Conservation (phyloP, 495 filamentous ascomycete species). For the Clohesyomyces aquaticus region DNA sequence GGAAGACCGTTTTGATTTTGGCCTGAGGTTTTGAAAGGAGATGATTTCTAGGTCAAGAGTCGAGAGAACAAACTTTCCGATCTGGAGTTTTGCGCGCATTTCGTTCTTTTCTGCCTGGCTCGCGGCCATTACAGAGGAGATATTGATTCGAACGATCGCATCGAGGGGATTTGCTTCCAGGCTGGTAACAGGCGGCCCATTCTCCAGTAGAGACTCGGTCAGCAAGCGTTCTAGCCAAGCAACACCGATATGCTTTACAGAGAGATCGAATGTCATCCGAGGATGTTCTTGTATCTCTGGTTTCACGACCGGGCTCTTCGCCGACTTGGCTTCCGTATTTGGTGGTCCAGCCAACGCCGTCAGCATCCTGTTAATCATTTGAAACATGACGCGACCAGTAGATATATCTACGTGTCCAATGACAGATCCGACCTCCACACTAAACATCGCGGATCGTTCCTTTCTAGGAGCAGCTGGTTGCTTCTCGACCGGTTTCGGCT, state of each 20-base stretch:
- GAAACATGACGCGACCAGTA: constrained; percentile 37
- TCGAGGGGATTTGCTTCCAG: constrained; percentile 32
- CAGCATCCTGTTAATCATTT: constrained; percentile 30
- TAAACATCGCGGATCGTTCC: constrained; percentile 6
- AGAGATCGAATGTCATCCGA: constrained; percentile 13
- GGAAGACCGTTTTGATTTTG: constrained; percentile 33
- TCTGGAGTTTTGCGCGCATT: constrained; percentile 38
- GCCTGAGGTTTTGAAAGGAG: constrained; percentile 52
- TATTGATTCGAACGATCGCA: constrained; percentile 26
- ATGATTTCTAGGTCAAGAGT: constrained; percentile 67
- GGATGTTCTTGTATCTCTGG: constrained; percentile 1
- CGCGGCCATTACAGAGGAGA: constrained; percentile 15
- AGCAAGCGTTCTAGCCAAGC: constrained; percentile 32
- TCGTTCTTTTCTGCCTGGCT: constrained; percentile 21
- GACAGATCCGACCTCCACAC: constrained; percentile 35
- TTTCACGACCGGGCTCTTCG: no score
- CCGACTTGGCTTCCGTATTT: background rate
- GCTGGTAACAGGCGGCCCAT: background rate
- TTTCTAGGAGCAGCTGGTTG: constrained; percentile 5
- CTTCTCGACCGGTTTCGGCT: constrained; percentile 1
- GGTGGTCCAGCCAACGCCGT: constrained; percentile 5
- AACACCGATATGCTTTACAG: constrained; percentile 26
- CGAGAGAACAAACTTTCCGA: constrained; percentile 73
- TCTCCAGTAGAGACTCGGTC: constrained; percentile 19
- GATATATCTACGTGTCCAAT: constrained; percentile 38